A percentile compares a stretch with the other conserved stretches of the same genome.
Evolutionary conservation across 345 rosid genomes (phyloP).

Genomic region (Syzygium jambos): DNA sequence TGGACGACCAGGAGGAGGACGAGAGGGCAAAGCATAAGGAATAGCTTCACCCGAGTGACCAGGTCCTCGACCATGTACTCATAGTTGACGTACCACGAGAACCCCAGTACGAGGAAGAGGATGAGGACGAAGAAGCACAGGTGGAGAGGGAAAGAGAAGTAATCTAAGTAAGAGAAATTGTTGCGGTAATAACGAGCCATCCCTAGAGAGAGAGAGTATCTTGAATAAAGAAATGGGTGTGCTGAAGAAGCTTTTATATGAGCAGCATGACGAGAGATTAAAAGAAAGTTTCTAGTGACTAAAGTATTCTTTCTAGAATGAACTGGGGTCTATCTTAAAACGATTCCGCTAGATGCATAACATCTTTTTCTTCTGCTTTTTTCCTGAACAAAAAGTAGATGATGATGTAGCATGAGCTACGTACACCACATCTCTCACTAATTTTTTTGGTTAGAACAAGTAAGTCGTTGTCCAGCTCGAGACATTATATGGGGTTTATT

Average conservation of each 20-base stretch:
- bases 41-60: constrained; percentile 27
- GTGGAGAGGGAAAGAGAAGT: constrained; percentile 31
- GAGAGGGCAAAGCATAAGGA: constrained; percentile 41
- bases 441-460: background rate
- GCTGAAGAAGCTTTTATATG: background rate
- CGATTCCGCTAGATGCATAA: background rate
- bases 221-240: background rate
- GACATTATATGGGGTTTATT: too few species aligned
- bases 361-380: background rate
- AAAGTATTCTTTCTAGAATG: background rate
- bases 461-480: too few species aligned
- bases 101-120: constrained; percentile 18
- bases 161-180: constrained; percentile 14
- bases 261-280: background rate
- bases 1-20: constrained; percentile 32
- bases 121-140: constrained; percentile 27
- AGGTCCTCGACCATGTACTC: constrained; percentile 35
- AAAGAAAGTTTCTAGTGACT: background rate
- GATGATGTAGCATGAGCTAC: background rate
- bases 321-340: background rate
- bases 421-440: background rate
- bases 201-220: background rate
- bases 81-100: constrained; percentile 49
- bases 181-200: constrained; percentile 19
- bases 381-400: background rate